Base-by-base conservation (phyloP, 2,329 filamentous ascomycete genomes). In the Pseudogymnoascus sp. region DNA sequence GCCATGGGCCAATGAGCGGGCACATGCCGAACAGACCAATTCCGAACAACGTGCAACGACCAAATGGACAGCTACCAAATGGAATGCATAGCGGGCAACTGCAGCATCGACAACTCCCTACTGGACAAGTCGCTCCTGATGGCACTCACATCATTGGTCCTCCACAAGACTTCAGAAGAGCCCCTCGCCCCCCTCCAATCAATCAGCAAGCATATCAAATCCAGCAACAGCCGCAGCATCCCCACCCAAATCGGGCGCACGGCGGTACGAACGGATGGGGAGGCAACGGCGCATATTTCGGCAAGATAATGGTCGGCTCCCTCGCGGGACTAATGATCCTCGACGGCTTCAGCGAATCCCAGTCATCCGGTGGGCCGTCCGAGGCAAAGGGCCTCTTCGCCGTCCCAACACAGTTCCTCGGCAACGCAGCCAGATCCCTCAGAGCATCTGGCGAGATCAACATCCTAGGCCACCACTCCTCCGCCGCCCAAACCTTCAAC, bases 281-380 rank as follows among this genome's bases (percentile, higher is more conserved):
- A 59, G 79, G 78, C 63, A 74, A 77, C 5, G 77, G 74, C 11
- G 81, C 81, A 1, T 86, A 85, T 64, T 80, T 83, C 62, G 83
- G 83, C 59, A 96, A 95, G 75, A 80, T 97, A 66, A 94, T 97
- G 90, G 86, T 97, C 4, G 93, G 93, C 41, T 93, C 92, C 15
- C 82, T 97, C 62, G 93, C 92, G 22, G 91, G 91, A 12, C 78
- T 97, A 15, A 96, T 97, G 92, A 82, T 97, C 35, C 76, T 96
- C 67, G 91, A 97, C 75, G 91, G 90, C 1, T 79, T 92, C 61
- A 80, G 81, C 36, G 82, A 88, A 71, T 58, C 33, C 12, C 76
- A 86, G 41, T 63, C 68, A 36, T 35, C 59, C 66, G 83, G 91
- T 74, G 74, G 84, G 71, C 82, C 84, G 68, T 82, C 80, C 53